These are phyloP conservation scores for Candida qinlingensis DNA, from an alignment of 805 yeast species.

Conservation along the genomic window DNA sequence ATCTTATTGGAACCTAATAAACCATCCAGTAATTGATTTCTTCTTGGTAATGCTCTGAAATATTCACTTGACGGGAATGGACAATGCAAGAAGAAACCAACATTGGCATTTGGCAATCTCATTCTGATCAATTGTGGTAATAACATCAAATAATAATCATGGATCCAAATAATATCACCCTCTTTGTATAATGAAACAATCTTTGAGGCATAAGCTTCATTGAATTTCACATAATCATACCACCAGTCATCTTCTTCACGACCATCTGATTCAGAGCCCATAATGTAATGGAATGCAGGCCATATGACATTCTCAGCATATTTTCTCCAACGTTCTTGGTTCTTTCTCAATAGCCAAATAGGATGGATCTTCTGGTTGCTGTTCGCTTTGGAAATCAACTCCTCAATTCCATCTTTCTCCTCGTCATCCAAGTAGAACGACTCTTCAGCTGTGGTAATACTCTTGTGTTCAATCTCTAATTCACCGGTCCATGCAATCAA, in stretches of 20 bases:
- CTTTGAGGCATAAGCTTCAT: slow-evolving; percentile 83
- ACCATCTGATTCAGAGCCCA: slow-evolving; percentile 67
- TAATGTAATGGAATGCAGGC: slow-evolving; percentile 94
- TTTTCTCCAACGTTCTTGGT: slow-evolving; percentile 78
- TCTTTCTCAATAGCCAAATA: slow-evolving; percentile 78
- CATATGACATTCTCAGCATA: slow-evolving; percentile 89
- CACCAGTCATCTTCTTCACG: slow-evolving; percentile 72
- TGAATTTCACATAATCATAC: slow-evolving; percentile 83
- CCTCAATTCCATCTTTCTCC: slow-evolving; percentile 49
- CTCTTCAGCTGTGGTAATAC: slow-evolving; percentile 34
- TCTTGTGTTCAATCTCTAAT: slow-evolving; percentile 30
- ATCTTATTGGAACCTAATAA: slow-evolving; percentile 85
- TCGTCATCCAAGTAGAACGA: slow-evolving; percentile 53
- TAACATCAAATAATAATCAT: slow-evolving; percentile 86
- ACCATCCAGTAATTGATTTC: slow-evolving; percentile 81
- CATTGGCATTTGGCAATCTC: slow-evolving; percentile 72
- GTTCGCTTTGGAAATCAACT: slow-evolving; percentile 40
- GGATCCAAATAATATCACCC: slow-evolving; percentile 92
- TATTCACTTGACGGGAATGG: slow-evolving; percentile 95
- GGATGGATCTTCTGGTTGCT: slow-evolving; percentile 63
- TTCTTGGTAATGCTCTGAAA: slow-evolving; percentile 80
- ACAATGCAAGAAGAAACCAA: slow-evolving; percentile 91
- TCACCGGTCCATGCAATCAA: slow-evolving; percentile 97
- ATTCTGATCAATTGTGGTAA: slow-evolving; percentile 81
- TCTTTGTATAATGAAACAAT: slow-evolving; percentile 68